A percentile compares a stretch with the other conserved stretches of the same genome.
Evolutionary conservation across 306 rosid genomes (phyloP).

Genomic region (Malus orientalis): DNA sequence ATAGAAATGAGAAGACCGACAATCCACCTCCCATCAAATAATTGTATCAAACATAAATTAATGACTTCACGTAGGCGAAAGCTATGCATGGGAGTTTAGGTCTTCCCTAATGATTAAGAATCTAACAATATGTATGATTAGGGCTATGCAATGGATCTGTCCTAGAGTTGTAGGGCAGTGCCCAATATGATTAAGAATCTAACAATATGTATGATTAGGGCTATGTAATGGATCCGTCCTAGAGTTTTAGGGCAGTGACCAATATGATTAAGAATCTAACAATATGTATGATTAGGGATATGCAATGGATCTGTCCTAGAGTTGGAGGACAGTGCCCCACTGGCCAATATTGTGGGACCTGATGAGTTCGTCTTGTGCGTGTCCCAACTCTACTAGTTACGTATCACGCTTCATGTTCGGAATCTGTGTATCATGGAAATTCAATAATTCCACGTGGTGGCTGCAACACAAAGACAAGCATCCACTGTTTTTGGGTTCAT

Average conservation of each 20-base stretch:
- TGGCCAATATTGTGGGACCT: neutral
- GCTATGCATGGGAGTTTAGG: neutral
- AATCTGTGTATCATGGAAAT: neutral
- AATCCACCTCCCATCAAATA: neutral
- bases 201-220: neutral
- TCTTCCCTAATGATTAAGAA: neutral
- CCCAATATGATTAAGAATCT: neutral
- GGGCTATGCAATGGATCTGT: neutral
- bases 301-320: neutral
- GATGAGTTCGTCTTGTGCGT: neutral
- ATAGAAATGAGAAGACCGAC: fast-evolving
- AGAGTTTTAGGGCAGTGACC: neutral
- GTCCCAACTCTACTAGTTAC: slow-evolving; percentile 5
- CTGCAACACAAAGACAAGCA: slow-evolving; percentile 5
- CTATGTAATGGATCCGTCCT: neutral
- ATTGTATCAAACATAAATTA: neutral
- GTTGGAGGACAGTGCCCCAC: neutral
- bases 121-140: neutral
- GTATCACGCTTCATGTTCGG: neutral
- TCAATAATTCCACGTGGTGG: slow-evolving; percentile 44
- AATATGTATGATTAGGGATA: neutral
- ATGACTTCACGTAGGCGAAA: neutral
- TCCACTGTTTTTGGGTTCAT: slow-evolving; percentile 25
- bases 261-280: too few species aligned
- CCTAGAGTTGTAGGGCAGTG: neutral